Conservation (phyloP, 73 alveolate species). For the Paramecium octaurelia region DNA sequence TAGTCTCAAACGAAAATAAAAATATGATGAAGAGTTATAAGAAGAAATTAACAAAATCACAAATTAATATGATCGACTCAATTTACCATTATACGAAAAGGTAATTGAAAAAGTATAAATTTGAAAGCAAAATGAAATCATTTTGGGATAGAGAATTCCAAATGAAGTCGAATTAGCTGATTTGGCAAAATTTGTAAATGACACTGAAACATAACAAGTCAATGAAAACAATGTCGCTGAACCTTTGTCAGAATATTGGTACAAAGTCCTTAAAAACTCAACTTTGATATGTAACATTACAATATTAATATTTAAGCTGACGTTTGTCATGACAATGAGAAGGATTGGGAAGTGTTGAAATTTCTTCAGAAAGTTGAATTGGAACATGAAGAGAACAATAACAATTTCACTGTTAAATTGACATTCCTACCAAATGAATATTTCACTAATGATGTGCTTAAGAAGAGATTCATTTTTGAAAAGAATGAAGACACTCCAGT, state of each 20-base stretch:
- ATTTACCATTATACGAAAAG: conserved; percentile 47
- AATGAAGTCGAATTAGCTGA: conserved; percentile 24
- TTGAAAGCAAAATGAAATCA: conserved; percentile 36
- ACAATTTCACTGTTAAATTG: conserved; percentile 79
- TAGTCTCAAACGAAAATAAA: not conserved
- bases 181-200: not conserved
- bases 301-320: not conserved
- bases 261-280: conserved; percentile 44
- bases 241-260: conserved; percentile 60
- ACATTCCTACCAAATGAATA: conserved; percentile 87
- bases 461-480: conserved; percentile 58
- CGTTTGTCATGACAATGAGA: conserved; percentile 16
- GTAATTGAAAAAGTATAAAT: not conserved
- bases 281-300: not conserved
- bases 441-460: conserved; percentile 79
- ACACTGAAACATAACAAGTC: conserved; percentile 40
- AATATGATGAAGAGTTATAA: conserved; percentile 36
- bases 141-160: conserved; percentile 39
- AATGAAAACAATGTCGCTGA: not conserved
- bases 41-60: not conserved
- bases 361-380: not conserved
- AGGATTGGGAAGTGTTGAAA: conserved; percentile 54
- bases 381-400: conserved; percentile 62
- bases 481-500: not conserved
- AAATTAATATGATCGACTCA: not conserved